Base-by-base conservation (phyloP, 495 filamentous ascomycete species). In the Penicillium parvum region DNA sequence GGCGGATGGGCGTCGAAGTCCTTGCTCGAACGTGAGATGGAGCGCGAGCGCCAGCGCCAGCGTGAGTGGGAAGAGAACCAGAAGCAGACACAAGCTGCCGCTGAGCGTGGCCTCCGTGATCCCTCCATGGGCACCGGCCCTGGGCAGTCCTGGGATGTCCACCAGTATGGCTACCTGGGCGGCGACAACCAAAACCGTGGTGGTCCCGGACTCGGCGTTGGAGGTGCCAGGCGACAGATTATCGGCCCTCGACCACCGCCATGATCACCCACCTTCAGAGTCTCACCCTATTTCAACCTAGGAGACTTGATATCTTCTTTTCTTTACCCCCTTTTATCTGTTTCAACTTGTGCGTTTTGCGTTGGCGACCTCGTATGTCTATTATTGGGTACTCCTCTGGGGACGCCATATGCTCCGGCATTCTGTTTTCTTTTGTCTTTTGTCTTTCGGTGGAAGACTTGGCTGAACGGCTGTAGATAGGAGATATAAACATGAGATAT, bases 41-140 rank as follows among this genome's bases (percentile, higher is more conserved):
- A 98, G 63, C 77, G 86, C 49, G 92, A 98, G 66, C 78, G 94
- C 8, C 86, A 95, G 61, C 76, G 91, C 27, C 92, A 98, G 67
- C 74, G 78, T 37, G 92, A 98, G 53, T 98, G 92, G 92, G 92
- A 97, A 54, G 85, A 91, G 41, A 75, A 77, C n/a, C 92, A 96
- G 65, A 77, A 83, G 43, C 83, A 82, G 49, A 83, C 80, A 2
- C 71, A 77, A 35, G 72, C 72, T 32, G 81, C 77, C 5, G 73
- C 73, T 1, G 65, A 69, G 8, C 47, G 60, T 7, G 72, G 72
- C 14, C 45, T 65, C 17, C 48, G 50, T 12, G 70, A 68, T 49
- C 50, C 53, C 49, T 75, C 48, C 52, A 72, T 45, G 55, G 83
- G 52, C 61, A 77, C 49, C 54, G 79, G 77, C 55, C 51, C 81